phyloP scores from a whole-genome alignment of 805 yeast species.

The Lipomyces sp. region DNA sequence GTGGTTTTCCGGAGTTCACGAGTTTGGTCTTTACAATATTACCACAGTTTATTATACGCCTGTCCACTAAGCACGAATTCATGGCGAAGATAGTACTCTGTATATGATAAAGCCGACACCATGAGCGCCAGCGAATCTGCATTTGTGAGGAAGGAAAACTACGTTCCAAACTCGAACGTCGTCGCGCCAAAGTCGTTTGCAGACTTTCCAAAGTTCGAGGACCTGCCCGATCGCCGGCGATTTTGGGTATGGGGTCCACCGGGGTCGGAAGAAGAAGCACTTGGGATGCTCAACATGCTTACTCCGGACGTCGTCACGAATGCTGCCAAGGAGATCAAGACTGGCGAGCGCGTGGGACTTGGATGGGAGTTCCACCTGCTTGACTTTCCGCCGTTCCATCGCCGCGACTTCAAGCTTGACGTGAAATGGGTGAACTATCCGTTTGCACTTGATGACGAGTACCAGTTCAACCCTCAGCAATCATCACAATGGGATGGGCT shows the following conservation, averaged over 20 bases:
- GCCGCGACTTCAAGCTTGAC: conserved; percentile 19
- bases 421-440: conserved; percentile 13
- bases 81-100: too few species aligned
- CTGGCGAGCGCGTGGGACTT: conserved; percentile 31
- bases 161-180: conserved; percentile 7
- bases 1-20: too few species aligned
- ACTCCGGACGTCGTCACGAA: conserved; percentile 31
- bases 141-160: conserved; percentile 7
- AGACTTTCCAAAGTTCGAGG: conserved; percentile 31
- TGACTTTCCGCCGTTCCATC: conserved; percentile 27
- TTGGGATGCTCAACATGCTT: conserved; percentile 33
- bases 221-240: conserved; percentile 31
- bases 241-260: conserved; percentile 36
- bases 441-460: conserved; percentile 35
- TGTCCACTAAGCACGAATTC: too few species aligned
- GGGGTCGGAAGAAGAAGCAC: conserved; percentile 34
- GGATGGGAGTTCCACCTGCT: conserved; percentile 30
- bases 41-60: too few species aligned
- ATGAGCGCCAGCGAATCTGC: neutral
- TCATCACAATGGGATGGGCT: conserved; percentile 40
- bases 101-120: too few species aligned
- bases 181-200: conserved; percentile 14
- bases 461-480: conserved; percentile 35
- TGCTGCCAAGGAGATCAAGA: conserved; percentile 29
- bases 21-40: too few species aligned